Evolutionary conservation across 768 basidiomycete genomes (phyloP).

Genomic region (Sporobolomyces pararoseus): DNA sequence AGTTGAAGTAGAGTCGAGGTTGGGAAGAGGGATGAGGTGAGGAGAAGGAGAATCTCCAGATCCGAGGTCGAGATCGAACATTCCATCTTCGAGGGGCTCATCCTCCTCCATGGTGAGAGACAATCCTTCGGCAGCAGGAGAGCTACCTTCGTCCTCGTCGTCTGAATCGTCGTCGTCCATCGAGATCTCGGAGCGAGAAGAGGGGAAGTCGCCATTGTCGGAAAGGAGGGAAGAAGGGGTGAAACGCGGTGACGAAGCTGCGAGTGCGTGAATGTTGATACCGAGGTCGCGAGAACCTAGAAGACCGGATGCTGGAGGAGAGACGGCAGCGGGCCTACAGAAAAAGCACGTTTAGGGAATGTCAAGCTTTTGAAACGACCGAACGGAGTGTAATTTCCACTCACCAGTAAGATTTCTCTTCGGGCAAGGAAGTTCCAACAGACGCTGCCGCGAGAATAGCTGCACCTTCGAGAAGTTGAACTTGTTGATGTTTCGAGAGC

Average conservation of each 20-base stretch:
- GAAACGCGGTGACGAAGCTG: constrained; percentile 33
- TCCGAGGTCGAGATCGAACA: constrained; percentile 43
- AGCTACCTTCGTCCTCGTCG: constrained; percentile 30
- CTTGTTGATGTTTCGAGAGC: constrained; percentile 93
- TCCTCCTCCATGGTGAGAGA: constrained; percentile 27
- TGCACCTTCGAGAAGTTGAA: constrained; percentile 94
- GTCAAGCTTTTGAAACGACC: constrained; percentile 10
- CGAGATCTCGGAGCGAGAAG: constrained; percentile 26
- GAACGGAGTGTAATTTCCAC: constrained; percentile 53
- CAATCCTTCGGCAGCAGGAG: constrained; percentile 20
- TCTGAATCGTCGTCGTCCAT: constrained; percentile 33
- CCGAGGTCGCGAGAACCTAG: constrained; percentile 44
- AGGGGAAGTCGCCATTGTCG: constrained; percentile 28
- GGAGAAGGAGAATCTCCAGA: constrained; percentile 27
- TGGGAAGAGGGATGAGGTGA: constrained; percentile 15
- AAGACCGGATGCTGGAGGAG: constrained; percentile 45
- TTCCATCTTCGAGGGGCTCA: constrained; percentile 39
- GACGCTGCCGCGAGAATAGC: constrained; percentile 76
- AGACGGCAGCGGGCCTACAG: constrained; percentile 45
- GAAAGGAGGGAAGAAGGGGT: constrained; percentile 36
- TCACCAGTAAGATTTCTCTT: constrained; percentile 79
- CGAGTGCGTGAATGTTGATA: constrained; percentile 41
- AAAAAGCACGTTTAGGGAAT: background rate
- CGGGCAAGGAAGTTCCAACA: constrained; percentile 75
- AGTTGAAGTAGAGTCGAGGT: background rate